Evolutionary conservation across 2,329 filamentous ascomycete species (phyloP), one percentile per base, ranked within the genome.

Genomic region (Fusarium sp.): DNA sequence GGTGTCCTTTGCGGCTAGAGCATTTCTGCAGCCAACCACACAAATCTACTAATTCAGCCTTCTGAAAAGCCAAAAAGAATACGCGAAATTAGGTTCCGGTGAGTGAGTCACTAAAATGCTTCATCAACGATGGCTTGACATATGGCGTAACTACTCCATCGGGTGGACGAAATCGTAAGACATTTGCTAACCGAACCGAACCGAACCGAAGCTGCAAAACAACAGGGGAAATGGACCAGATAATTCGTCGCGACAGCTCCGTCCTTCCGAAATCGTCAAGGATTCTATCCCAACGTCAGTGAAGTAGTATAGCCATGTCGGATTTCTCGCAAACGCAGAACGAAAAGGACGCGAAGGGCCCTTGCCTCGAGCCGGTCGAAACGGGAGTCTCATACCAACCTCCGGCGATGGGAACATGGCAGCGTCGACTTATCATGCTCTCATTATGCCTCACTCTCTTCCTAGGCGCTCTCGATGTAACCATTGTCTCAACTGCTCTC

Each of bases 401-500:
- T 15, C 72, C 71, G 2, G 43, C 48, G 8, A 74, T 74, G 65
- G 60, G 54, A 6, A 69, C 62, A 2, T 64, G 69, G 57, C 69
- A 73, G 8, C 69, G 72, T 6, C 72, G 71, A 2, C 60, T 73
- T 31, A 67, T 73, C 11, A 71, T 74, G 40, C 47, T 74, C 3
- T 74, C 72, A 1, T 70, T 77, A 6, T 77, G 75, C 18, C 31
- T 77, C 15, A 76, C 73, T 0, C 56, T 75, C 0, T 75, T 77
- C 7, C 69, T 78, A 4, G 58, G 65, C 3, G 74, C 75, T 0
- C 52, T 78, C 0, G 76, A 78, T n/a, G 68, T 72, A 0, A 77
- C 76, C 0, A 76, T 78, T 34, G 60, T 77, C 27, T 61, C 75
- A 0, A 78, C 76, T 0, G 76, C 76, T 4, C 50, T 78, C 7